Base-by-base conservation (phyloP, 768 basidiomycete genomes). In the Serendipita sp. region DNA sequence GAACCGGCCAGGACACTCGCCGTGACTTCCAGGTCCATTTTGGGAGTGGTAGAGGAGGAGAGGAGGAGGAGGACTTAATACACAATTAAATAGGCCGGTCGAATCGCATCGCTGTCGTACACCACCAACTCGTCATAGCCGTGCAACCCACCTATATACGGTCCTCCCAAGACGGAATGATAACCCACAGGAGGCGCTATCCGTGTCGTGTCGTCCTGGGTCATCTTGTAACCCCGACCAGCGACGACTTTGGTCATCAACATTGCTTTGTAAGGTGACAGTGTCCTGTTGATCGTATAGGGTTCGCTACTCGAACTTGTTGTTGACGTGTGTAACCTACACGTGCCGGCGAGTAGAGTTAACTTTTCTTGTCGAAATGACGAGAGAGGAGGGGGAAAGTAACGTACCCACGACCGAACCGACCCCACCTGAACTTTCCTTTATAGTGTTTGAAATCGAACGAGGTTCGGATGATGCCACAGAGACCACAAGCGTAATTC, bases 341-440 rank as follows among this genome's bases (percentile, higher is more conserved):
- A 84, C 45, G 81, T 5, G 13, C 7, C 5, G 13, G 38, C 5
- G 13, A 41, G 38, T 41, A 13, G n/a, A 16, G 48, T 5, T 51
- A n/a, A 32, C 48, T 51, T n/a, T 7, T 32, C 7, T 51, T 7
- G 4, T 18, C 48, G 7, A 51, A 5, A 7, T n/a, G 38, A 41
- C 38, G 38, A 41, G 7, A 41, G 13, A 41, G 38, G 7, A 41
- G 38, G 13, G 38, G 38, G 30, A 51, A 32, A 51, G 48, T 5
- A 18, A 51, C 48, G 48, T n/a, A 51, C 48, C 48, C 48, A 32
- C 48, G n/a, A 56, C 30, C 76, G 63, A 70, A 81, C 82, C 85
- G 81, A 69, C 86, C 86, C 84, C 85, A 87, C 15, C 83, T 82
- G 2, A 83, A 85, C 76, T 86, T 85, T 74, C 82, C 83, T n/a